phyloP scores from a whole-genome alignment of 208 protist genomes.

The Leishmania guyanensis region DNA sequence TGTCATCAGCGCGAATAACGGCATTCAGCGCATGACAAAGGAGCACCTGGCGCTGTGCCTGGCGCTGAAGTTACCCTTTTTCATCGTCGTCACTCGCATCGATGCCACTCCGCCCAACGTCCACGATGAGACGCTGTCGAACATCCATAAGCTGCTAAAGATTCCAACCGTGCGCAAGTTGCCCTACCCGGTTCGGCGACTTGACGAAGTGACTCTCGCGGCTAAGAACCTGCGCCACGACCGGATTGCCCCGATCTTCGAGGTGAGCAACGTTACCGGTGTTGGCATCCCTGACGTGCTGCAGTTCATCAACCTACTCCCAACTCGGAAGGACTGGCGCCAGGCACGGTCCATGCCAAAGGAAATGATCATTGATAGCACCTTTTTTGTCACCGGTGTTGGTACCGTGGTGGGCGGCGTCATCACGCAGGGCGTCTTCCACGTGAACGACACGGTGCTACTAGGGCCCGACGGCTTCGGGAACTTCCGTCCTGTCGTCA shows the following conservation, averaged over 20 bases:
- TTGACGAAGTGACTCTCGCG: slow-evolving; percentile 92
- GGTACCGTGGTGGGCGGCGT: slow-evolving; percentile 97
- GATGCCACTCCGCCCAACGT: slow-evolving; percentile 95
- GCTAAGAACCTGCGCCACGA: slow-evolving; percentile 92
- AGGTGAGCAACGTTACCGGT: slow-evolving; percentile 96
- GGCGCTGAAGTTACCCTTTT: slow-evolving; percentile 96
- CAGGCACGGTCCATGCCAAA: slow-evolving; percentile 55
- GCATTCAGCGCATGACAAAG: slow-evolving; percentile 94
- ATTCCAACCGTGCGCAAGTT: slow-evolving; percentile 93
- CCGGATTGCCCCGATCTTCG: slow-evolving; percentile 91
- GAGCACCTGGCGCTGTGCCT: slow-evolving; percentile 97
- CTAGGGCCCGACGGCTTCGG: slow-evolving; percentile 94
- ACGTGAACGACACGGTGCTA: slow-evolving; percentile 91
- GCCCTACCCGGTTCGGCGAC: slow-evolving; percentile 84
- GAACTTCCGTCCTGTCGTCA: slow-evolving; percentile 82
- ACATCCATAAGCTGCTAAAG: slow-evolving; percentile 94
- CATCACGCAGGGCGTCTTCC: slow-evolving; percentile 90
- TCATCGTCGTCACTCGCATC: slow-evolving; percentile 96
- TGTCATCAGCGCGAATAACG: slow-evolving; percentile 92
- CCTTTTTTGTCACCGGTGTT: slow-evolving; percentile 94
- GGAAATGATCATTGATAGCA: slow-evolving; percentile 93
- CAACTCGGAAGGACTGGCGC: slow-evolving; percentile 91
- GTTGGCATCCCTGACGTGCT: slow-evolving; percentile 82
- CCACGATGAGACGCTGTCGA: slow-evolving; percentile 83
- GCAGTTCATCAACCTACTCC: slow-evolving; percentile 93